Evolutionary conservation across 371 early-diverging fungal species (phyloP).

Genomic region (Cokeromyces recurvatus): DNA sequence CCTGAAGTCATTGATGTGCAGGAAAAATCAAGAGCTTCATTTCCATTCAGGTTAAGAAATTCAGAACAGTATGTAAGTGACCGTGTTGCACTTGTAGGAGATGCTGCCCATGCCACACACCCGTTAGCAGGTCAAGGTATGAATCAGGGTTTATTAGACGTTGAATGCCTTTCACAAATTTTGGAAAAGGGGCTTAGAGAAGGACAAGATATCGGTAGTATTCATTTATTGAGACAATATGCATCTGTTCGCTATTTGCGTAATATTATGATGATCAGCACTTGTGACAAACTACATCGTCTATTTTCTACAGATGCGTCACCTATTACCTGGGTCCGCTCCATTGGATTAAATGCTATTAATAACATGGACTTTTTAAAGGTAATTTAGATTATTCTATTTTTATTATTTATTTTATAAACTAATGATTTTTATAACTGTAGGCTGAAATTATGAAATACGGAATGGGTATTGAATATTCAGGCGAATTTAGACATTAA

Average conservation of each 20-base stretch:
- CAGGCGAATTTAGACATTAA: slow-evolving; percentile 16
- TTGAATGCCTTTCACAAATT: slow-evolving; percentile 59
- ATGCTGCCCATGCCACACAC: slow-evolving; percentile 96
- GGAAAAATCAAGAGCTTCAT: slow-evolving; percentile 71
- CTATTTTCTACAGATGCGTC: slow-evolving; percentile 67
- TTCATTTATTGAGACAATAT: slow-evolving; percentile 67
- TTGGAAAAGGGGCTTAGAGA: slow-evolving; percentile 58
- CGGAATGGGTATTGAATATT: slow-evolving; percentile 57
- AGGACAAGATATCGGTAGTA: slow-evolving; percentile 80
- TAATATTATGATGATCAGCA: slow-evolving; percentile 82
- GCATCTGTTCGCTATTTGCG: slow-evolving; percentile 71
- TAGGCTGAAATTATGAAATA: slow-evolving; percentile 60
- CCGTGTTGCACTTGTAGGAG: slow-evolving; percentile 89
- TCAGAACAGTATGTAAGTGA: slow-evolving; percentile 69
- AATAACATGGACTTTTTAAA: slow-evolving; percentile 59
- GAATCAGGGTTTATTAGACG: slow-evolving; percentile 90
- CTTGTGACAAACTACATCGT: slow-evolving; percentile 75
- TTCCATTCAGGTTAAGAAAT: slow-evolving; percentile 83
- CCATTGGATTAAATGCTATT: slow-evolving; percentile 62
- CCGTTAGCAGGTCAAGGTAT: slow-evolving; percentile 97
- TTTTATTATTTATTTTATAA: not conserved
- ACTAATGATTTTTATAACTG: not conserved
- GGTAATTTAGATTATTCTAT: too few species aligned
- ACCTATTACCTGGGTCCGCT: slow-evolving; percentile 63
- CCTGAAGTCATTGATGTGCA: slow-evolving; percentile 64